Conservation (phyloP, 768 basidiomycete species). For the Suillus alpinus region DNA sequence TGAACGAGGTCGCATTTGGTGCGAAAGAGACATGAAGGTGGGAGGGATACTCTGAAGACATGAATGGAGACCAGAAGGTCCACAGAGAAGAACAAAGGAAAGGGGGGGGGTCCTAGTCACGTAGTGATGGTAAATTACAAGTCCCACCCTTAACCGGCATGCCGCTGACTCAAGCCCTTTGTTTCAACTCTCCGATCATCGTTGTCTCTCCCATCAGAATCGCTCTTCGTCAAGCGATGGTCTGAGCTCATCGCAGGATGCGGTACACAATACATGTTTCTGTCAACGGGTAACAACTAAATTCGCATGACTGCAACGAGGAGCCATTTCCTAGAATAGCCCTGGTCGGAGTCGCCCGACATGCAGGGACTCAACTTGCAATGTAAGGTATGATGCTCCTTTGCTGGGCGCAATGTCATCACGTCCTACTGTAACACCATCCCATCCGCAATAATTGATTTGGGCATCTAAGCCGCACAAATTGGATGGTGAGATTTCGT, state of each 20-base stretch:
- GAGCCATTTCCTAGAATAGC: neutral
- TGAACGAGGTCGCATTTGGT: conserved; percentile 52
- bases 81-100: conserved; percentile 3
- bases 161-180: neutral
- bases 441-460: too few relatives aligned
- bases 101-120: conserved; percentile 2
- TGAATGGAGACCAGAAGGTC: conserved; percentile 1
- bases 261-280: neutral
- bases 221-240: neutral
- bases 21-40: conserved; percentile 54
- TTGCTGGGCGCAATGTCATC: neutral
- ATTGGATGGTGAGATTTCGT: neutral
- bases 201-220: neutral
- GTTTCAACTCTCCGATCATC: conserved; percentile 1
- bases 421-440: neutral
- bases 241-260: neutral
- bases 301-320: conserved; percentile 3
- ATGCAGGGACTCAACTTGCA: neutral
- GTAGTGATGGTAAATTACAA: conserved; percentile 1
- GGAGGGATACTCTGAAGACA: conserved; percentile 34
- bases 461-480: neutral
- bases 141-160: neutral
- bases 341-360: neutral
- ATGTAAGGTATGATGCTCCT: neutral
- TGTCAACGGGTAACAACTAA: neutral